phyloP scores from a whole-genome alignment of 164 flowering plant species.

The Amborella trichopoda region DNA sequence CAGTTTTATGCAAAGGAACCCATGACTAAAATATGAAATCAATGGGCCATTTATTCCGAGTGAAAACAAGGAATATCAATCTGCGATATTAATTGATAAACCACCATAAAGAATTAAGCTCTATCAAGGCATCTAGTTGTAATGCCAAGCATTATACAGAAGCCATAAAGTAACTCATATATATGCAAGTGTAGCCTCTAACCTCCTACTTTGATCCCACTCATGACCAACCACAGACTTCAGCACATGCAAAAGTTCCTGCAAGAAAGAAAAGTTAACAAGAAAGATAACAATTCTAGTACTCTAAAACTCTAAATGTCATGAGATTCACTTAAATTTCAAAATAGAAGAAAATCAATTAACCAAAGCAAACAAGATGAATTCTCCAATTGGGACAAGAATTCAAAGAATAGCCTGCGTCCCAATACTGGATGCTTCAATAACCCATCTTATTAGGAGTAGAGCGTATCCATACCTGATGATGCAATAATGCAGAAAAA shows the following conservation, averaged over 20 bases:
- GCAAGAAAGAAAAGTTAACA: not conserved
- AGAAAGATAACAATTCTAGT: not conserved
- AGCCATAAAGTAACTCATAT: not conserved
- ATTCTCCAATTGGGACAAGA: not conserved
- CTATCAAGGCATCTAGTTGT: not conserved
- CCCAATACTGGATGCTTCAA: not conserved
- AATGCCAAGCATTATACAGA: not conserved
- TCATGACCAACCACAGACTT: slow-evolving; percentile 1
- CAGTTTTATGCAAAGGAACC: too few species aligned
- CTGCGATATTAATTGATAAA: not conserved
- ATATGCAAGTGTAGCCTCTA: not conserved
- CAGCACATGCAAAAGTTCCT: not conserved
- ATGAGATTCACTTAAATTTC: not conserved
- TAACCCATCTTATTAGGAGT: not conserved
- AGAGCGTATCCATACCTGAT: too few species aligned
- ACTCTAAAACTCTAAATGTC: not conserved
- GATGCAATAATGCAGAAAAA: too few species aligned
- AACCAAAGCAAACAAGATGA: not conserved
- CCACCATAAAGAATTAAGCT: not conserved
- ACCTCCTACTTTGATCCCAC: not conserved
- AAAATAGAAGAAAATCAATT: not conserved
- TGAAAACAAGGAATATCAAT: not conserved
- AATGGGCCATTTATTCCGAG: not conserved
- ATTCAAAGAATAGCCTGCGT: not conserved
- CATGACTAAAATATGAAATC: not conserved